A percentile compares a stretch with the other conserved stretches of the same genome.
These are phyloP conservation scores for Juglanconis sp. DNA, from an alignment of 2,329 filamentous ascomycete species.

Conservation along the genomic window DNA sequence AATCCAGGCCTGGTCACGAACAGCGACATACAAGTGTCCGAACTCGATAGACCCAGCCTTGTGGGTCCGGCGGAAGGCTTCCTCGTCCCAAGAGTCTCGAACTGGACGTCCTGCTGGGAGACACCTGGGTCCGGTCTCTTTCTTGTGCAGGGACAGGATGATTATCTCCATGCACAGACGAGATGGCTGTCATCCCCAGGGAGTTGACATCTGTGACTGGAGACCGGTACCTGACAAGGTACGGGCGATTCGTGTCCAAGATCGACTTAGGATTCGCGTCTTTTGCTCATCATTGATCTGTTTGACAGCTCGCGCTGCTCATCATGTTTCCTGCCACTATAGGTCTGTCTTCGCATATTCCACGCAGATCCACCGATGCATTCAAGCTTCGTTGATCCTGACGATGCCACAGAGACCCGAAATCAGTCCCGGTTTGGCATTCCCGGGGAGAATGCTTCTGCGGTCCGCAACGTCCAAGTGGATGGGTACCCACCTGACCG, in stretches of 20 bases:
- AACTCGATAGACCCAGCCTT: not conserved
- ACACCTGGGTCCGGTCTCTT: not conserved
- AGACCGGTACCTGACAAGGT: slow-evolving; percentile 9
- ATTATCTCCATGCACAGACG: not conserved
- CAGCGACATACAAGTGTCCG: not conserved
- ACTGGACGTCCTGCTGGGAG: not conserved
- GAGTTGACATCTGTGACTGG: not conserved
- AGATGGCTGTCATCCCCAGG: slow-evolving; percentile 10
- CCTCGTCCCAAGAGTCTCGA: not conserved
- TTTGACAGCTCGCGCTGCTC: not conserved
- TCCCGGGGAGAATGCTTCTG: not conserved
- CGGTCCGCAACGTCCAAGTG: not conserved
- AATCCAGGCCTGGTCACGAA: not conserved
- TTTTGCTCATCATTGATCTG: slow-evolving; percentile 7
- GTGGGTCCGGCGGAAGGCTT: not conserved
- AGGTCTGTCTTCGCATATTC: not conserved
- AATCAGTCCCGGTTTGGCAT: not conserved
- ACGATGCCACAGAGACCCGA: not conserved
- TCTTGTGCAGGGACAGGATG: not conserved
- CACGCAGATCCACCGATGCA: no score
- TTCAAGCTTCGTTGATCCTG: no score
- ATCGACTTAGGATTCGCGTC: slow-evolving; percentile 13
- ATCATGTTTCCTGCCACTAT: not conserved
- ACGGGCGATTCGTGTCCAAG: slow-evolving; percentile 4
- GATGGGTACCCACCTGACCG: not conserved